Evolutionary conservation across 352 stramenopile species (phyloP).

Genomic region (Thalassiosira exigua): DNA sequence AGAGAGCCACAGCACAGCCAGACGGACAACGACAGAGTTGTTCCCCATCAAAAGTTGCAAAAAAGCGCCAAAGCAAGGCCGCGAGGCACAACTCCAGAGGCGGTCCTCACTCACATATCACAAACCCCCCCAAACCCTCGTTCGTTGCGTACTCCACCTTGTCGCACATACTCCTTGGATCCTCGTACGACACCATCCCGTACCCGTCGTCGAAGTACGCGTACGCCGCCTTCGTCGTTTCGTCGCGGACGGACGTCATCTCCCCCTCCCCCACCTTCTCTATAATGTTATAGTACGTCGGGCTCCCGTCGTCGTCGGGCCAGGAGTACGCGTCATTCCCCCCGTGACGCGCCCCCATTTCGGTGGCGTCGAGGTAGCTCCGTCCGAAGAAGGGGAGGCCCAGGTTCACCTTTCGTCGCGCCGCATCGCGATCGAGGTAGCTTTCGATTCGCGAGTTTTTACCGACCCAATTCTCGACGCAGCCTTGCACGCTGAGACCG

Average conservation of each 20-base stretch:
- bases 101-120: slow-evolving; percentile 61
- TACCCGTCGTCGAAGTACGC: slow-evolving; percentile 60
- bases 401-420: neutral
- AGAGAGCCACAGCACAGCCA: too few relatives aligned
- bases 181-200: slow-evolving; percentile 61
- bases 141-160: slow-evolving; percentile 56
- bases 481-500: slow-evolving; percentile 44
- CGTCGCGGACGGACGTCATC: slow-evolving; percentile 45
- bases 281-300: slow-evolving; percentile 57
- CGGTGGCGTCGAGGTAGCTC: slow-evolving; percentile 31
- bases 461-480: slow-evolving; percentile 51
- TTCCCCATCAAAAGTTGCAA: too few relatives aligned
- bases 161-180: slow-evolving; percentile 53
- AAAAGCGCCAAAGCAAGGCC: too few relatives aligned
- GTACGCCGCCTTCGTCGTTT: slow-evolving; percentile 50
- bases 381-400: slow-evolving; percentile 52
- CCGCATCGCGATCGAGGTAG: neutral
- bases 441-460: slow-evolving; percentile 4
- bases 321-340: slow-evolving; percentile 39
- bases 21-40: too few relatives aligned
- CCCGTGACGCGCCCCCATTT: slow-evolving; percentile 41
- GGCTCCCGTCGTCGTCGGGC: slow-evolving; percentile 45
- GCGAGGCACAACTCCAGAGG: too few relatives aligned
- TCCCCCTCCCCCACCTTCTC: slow-evolving; percentile 41
- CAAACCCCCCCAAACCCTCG: slow-evolving; percentile 47